phyloP scores from a whole-genome alignment of 495 filamentous ascomycete genomes.

The Mytilinidion resinicola region DNA sequence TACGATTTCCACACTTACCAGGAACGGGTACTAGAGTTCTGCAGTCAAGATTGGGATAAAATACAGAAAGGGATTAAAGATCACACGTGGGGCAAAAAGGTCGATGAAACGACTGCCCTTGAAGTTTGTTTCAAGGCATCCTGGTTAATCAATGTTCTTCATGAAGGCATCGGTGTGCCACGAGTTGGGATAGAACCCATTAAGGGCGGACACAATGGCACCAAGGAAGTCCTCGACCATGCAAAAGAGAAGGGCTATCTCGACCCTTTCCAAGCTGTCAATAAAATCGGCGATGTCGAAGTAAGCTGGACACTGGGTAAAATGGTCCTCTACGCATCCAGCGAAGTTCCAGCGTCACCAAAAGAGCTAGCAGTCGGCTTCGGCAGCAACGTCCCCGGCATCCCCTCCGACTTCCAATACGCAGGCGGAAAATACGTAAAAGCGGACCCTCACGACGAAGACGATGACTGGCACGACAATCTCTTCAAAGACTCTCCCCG shows the following conservation, averaged over 20 bases:
- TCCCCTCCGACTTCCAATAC: conserved; percentile 76
- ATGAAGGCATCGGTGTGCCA: conserved; percentile 91
- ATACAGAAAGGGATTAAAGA: conserved; percentile 59
- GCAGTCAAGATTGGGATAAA: conserved; percentile 69
- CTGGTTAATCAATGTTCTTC: conserved; percentile 93
- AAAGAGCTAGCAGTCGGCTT: conserved; percentile 77
- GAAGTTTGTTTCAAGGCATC: conserved; percentile 97
- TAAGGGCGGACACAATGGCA: conserved; percentile 55
- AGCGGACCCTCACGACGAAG: conserved; percentile 40
- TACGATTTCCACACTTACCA: conserved; percentile 94
- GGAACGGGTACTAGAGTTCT: conserved; percentile 75
- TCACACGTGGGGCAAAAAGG: conserved; percentile 70
- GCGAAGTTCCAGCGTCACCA: conserved; percentile 64
- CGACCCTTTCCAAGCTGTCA: conserved; percentile 84
- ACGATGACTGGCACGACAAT: conserved; percentile 67
- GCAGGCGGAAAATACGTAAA: conserved; percentile 49
- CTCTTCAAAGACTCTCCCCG: conserved; percentile 57
- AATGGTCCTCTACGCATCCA: conserved; percentile 94
- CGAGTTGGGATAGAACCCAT: conserved; percentile 72
- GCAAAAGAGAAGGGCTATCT: conserved; percentile 75
- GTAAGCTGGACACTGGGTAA: conserved; percentile 98
- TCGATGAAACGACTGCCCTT: conserved; percentile 64
- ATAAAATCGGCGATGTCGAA: conserved; percentile 87
- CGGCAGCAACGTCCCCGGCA: conserved; percentile 65
- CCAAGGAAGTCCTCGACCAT: conserved; percentile 62